These are phyloP conservation scores for Hypoxylon sp. DNA, from an alignment of 2,329 filamentous ascomycete species.

Conservation along the genomic window DNA sequence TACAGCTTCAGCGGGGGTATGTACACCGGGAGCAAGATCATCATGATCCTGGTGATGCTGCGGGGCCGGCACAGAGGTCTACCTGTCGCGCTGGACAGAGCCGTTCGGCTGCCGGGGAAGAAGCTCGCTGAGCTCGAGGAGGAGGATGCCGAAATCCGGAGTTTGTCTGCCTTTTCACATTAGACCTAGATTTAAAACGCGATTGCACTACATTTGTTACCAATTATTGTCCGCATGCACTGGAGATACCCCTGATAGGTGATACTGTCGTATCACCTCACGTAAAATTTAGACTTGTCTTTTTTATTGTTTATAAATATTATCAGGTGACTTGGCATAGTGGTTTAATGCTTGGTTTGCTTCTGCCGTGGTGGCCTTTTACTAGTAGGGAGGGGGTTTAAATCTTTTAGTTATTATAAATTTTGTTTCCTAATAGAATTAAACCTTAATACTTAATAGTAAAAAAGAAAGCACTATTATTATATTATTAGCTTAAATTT, in stretches of 20 bases:
- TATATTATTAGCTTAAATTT: too few species aligned
- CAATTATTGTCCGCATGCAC: not conserved
- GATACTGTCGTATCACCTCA: slow-evolving; percentile 1
- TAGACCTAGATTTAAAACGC: not conserved
- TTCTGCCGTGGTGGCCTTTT: too few species aligned
- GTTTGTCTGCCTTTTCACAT: slow-evolving; percentile 28
- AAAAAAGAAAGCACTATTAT: too few species aligned
- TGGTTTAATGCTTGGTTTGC: too few species aligned
- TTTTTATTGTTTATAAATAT: slow-evolving; percentile 1
- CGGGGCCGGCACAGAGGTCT: slow-evolving; percentile 68
- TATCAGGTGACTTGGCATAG: too few species aligned
- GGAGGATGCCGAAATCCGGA: slow-evolving; percentile 50
- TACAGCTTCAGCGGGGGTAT: slow-evolving; percentile 69
- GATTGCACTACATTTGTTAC: not conserved
- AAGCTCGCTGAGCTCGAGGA: slow-evolving; percentile 50
- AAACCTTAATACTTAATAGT: too few species aligned
- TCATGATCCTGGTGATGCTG: slow-evolving; percentile 69
- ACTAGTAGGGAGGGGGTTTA: too few species aligned
- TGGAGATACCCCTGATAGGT: not conserved
- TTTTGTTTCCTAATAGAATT: too few species aligned
- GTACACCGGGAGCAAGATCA: slow-evolving; percentile 68
- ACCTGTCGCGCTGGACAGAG: slow-evolving; percentile 67
- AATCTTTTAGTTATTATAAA: too few species aligned
- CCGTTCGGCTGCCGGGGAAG: slow-evolving; percentile 58
- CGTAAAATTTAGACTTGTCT: not conserved